Conservation (phyloP, 2,329 filamentous ascomycete species). For the Pseudogymnoascus sp. region DNA sequence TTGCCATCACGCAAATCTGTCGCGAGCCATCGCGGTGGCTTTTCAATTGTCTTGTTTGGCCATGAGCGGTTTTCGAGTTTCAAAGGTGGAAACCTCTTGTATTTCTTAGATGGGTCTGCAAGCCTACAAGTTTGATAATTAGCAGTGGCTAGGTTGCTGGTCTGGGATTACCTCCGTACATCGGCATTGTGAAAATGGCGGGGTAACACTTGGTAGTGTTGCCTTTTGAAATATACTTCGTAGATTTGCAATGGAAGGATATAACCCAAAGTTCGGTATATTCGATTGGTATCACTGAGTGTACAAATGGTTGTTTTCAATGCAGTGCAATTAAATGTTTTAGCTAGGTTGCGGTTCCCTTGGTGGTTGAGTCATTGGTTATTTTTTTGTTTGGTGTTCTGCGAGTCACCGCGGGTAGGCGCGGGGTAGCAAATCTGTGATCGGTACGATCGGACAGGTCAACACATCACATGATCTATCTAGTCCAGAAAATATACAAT, state of each 20-base stretch:
- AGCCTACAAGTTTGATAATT: conserved; percentile 43
- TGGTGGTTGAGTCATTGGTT: conserved; percentile 6
- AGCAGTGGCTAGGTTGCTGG: background rate
- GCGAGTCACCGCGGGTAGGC: background rate
- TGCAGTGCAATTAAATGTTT: background rate
- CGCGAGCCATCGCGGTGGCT: conserved; percentile 83
- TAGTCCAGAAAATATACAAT: background rate
- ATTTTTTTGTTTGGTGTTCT: background rate
- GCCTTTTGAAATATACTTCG: background rate
- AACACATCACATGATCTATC: background rate
- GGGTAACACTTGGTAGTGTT: conserved; percentile 3
- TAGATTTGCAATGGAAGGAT: background rate
- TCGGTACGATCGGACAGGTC: background rate
- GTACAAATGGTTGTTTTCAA: background rate
- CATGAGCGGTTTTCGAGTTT: conserved; percentile 43
- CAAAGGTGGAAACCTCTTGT: conserved; percentile 61
- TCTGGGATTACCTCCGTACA: conserved; percentile 7
- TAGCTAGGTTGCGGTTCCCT: background rate
- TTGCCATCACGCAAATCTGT: conserved; percentile 89
- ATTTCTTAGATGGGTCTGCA: conserved; percentile 69
- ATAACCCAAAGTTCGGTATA: background rate
- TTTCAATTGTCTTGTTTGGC: conserved; percentile 53
- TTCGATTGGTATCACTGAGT: background rate
- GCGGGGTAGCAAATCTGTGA: background rate
- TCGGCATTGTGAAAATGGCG: conserved; percentile 11